Base-by-base conservation (phyloP, 78 protist genomes). In the Trichosphaerium sp. region DNA sequence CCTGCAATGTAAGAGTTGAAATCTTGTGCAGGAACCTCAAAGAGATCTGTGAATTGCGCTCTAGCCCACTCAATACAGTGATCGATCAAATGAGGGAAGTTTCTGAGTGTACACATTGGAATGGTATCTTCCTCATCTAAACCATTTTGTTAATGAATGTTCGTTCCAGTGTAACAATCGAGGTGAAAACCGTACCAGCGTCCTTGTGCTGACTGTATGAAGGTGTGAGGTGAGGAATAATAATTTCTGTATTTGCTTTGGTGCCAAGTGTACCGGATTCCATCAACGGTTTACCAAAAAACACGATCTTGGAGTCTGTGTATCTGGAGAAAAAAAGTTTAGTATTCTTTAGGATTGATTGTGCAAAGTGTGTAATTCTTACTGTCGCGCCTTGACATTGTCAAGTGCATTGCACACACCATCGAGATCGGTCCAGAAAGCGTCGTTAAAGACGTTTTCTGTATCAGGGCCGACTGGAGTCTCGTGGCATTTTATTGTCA, bases 261-360 rank as follows among this genome's bases (percentile, higher is more conserved):
- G 97, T 76, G 25, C 98, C 98, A 26, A 56, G 78, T 5, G 99
- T 97, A 44, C 99, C 99, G 14, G 89, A 73, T 65, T 97, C 99
- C 10, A 97, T 59, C 7, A 97, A 80, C 7, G 99, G 94, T 63
- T 69, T 76, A 12, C 51, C 14, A 75, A 28, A 56, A 21, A 12
- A 25, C n/a, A 56, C 61, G 61, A 26, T 28, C 28, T 34, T 26
- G 61, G 28, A 18, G 32, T 56, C 61, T n/a, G 26, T 34, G 32
- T 56, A 56, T 14, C 32, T 56, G 52, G n/a, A n/a, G n/a, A n/a
- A n/a, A n/a, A n/a, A n/a, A n/a, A n/a, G n/a, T n/a, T n/a, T n/a
- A n/a, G n/a, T n/a, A n/a, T n/a, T n/a, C n/a, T n/a, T n/a, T n/a
- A n/a, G n/a, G n/a, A n/a, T n/a, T n/a, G n/a, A n/a, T n/a, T n/a